Conservation (phyloP, 2,329 filamentous ascomycete species). For the Aspergillus fijiensis region DNA sequence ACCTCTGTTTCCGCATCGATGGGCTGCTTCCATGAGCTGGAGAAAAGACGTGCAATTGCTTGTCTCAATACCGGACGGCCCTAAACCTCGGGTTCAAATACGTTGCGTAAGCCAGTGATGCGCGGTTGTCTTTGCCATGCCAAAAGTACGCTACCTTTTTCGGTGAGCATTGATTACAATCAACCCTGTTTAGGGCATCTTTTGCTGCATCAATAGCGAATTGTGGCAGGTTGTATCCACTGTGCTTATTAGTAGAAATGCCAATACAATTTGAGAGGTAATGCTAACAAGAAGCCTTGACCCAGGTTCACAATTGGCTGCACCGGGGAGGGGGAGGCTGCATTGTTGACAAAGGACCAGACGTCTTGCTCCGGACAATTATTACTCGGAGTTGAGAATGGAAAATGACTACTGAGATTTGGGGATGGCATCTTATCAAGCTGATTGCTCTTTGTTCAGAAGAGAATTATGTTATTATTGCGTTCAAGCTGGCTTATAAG, state of each 20-base stretch:
- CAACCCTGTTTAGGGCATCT: conserved; percentile 80
- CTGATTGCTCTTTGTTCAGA: too few species aligned
- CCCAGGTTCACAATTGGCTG: conserved; percentile 69
- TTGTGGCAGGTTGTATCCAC: conserved; percentile 86
- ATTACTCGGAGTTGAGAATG: too few species aligned
- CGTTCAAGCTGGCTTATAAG: too few species aligned
- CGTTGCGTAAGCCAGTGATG: too few species aligned
- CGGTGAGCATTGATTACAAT: conserved; percentile 98
- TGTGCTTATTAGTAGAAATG: conserved; percentile 16
- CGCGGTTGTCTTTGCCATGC: too few species aligned
- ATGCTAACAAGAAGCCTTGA: conserved; percentile 57
- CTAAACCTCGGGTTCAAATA: conserved; percentile 28
- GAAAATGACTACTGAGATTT: too few species aligned
- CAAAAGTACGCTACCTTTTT: conserved; percentile 61
- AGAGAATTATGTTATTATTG: too few species aligned
- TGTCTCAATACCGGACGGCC: conserved; percentile 87
- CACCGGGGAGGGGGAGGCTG: conserved; percentile 61
- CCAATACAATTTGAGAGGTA: too few species aligned
- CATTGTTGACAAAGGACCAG: conserved; percentile 69
- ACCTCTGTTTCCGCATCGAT: conserved; percentile 90
- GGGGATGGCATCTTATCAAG: too few species aligned
- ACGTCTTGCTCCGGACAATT: not conserved
- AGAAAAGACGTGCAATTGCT: conserved; percentile 89
- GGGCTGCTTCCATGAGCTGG: conserved; percentile 77
- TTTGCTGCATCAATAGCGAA: conserved; percentile 94